These are phyloP conservation scores for Lithocarpus polystachyus DNA, from an alignment of 306 rosid genomes.

Conservation along the genomic window DNA sequence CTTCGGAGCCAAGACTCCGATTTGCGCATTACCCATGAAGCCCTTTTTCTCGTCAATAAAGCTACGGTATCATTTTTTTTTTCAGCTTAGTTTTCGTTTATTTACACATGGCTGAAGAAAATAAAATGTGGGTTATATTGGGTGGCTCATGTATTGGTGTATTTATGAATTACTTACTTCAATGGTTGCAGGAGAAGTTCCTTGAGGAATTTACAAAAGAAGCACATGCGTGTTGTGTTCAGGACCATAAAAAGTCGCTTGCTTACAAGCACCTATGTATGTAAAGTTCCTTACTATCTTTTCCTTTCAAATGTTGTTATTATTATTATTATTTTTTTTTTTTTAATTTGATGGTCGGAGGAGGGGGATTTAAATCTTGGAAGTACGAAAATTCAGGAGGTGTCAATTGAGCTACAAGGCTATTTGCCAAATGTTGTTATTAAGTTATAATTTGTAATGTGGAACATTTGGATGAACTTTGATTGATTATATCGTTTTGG, in stretches of 20 bases:
- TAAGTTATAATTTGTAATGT: too few species aligned
- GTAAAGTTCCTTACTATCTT: conserved; percentile 36
- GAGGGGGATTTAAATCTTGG: too few species aligned
- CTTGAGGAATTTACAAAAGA: conserved; percentile 63
- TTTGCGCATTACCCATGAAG: conserved; percentile 62
- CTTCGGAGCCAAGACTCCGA: conserved; percentile 51
- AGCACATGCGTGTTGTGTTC: conserved; percentile 40
- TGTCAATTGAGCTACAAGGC: too few species aligned
- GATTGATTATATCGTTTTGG: neutral
- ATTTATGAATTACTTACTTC: neutral
- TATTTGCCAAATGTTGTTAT: too few species aligned
- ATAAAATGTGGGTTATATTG: neutral
- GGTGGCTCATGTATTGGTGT: neutral
- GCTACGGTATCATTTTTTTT: conserved; percentile 50
- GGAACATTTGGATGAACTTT: neutral
- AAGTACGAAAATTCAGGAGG: accelerated
- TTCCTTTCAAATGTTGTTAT: neutral
- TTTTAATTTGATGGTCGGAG: too few species aligned
- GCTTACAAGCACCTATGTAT: conserved; percentile 74
- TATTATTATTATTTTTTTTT: too few species aligned
- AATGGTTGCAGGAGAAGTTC: conserved; percentile 72
- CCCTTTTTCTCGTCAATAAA: conserved; percentile 62
- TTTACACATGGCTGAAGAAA: neutral
- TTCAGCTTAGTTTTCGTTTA: neutral
- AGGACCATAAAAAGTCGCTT: conserved; percentile 67